Conservation (phyloP, 345 rosid species). For the Crucihimalaya himalaica region DNA sequence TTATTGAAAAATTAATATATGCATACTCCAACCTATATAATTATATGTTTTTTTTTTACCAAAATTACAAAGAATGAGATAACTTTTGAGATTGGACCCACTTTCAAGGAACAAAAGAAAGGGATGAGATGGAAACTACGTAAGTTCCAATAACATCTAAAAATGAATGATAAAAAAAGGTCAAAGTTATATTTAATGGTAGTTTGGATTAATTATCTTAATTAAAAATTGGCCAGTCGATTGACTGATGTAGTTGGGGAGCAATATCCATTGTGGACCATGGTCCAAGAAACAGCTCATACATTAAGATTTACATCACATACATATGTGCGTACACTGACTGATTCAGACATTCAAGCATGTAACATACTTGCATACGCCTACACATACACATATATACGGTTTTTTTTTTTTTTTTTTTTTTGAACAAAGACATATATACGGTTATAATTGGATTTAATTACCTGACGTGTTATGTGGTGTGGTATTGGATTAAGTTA, state of each 20-base stretch:
- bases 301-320: conserved; percentile 26
- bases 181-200: conserved; percentile 35
- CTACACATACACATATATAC: no score
- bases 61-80: conserved; percentile 1
- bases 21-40: not conserved
- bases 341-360: conserved; percentile 9
- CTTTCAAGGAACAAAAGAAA: conserved; percentile 24
- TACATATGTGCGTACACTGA: conserved; percentile 13
- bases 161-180: conserved; percentile 27
- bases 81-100: conserved; percentile 32
- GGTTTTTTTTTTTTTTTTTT: no score
- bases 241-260: conserved; percentile 46
- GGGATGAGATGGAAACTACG: conserved; percentile 36
- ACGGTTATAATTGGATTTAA: not conserved
- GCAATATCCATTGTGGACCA: conserved; percentile 40
- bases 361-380: not conserved
- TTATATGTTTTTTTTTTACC: not conserved
- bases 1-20: no score
- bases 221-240: conserved; percentile 21
- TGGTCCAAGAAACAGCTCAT: conserved; percentile 45
- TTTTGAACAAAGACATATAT: no score
- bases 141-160: conserved; percentile 34
- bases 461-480: conserved; percentile 3
- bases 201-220: conserved; percentile 30
- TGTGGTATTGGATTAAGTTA: conserved; percentile 8